Evolutionary conservation across 441 rosid genomes (phyloP).

Genomic region (Corymbia citriodora): DNA sequence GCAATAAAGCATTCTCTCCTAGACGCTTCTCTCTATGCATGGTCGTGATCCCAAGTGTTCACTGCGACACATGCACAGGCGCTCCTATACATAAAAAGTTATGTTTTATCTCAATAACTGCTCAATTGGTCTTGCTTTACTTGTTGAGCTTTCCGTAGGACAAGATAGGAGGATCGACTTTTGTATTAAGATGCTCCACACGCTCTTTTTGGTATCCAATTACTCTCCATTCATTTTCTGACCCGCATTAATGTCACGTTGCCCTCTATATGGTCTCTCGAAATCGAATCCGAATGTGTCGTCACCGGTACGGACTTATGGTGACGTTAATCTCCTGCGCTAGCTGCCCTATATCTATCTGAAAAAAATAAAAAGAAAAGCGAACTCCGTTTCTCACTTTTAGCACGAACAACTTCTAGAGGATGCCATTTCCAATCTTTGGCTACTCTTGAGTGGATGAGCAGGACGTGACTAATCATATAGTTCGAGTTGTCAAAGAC

Average conservation of each 20-base stretch:
- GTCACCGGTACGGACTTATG: accelerated
- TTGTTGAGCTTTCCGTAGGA: not conserved
- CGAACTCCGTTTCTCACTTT: too few species aligned
- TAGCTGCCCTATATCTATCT: not conserved
- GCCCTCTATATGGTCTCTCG: not conserved
- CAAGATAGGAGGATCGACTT: not conserved
- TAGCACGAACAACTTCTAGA: too few species aligned
- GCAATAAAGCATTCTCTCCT: not conserved
- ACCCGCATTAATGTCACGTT: not conserved
- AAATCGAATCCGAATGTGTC: not conserved
- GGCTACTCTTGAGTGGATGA: too few species aligned
- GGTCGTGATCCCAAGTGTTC: not conserved
- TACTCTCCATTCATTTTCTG: not conserved
- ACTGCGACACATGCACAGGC: accelerated
- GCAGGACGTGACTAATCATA: not conserved
- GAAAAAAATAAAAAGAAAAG: not conserved
- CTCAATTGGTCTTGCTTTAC: not conserved
- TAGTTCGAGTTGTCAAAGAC: not conserved
- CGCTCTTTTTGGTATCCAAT: not conserved
- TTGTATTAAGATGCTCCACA: not conserved
- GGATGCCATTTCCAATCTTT: too few species aligned
- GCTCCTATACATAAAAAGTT: not conserved
- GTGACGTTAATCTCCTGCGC: not conserved
- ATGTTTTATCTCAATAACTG: not conserved
- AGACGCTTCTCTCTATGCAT: not conserved